Conservation (phyloP, 2,329 filamentous ascomycete genomes). For the Xylaria hypoxylon region DNA sequence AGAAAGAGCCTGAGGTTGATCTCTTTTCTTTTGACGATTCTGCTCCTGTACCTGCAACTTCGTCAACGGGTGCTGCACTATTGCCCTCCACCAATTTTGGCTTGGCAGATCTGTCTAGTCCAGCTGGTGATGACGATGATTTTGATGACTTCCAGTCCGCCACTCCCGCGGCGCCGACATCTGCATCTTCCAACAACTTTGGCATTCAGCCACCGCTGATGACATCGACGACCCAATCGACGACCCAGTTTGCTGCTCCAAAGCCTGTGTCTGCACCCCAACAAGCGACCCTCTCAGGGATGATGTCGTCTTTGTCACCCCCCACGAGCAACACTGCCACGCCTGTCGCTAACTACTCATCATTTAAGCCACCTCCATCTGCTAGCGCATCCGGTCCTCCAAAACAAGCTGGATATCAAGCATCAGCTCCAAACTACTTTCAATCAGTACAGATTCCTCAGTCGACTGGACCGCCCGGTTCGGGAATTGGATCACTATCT, state of each 20-base stretch:
- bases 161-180: conserved; percentile 63
- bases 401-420: conserved; percentile 76
- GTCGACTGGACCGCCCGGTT: conserved; percentile 50
- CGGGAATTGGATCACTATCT: conserved; percentile 39
- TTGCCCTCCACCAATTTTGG: conserved; percentile 60
- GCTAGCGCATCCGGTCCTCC: conserved; percentile 56
- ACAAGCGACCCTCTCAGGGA: conserved; percentile 81
- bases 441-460: conserved; percentile 73
- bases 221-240: conserved; percentile 65
- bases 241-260: conserved; percentile 80
- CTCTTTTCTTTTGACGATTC: conserved; percentile 93
- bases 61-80: conserved; percentile 54
- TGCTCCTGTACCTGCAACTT: conserved; percentile 58
- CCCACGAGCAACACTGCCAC: conserved; percentile 68
- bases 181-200: conserved; percentile 58
- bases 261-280: conserved; percentile 87
- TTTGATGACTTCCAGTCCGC: conserved; percentile 99
- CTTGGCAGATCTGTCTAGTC: conserved; percentile 59
- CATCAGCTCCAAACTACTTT: conserved; percentile 92
- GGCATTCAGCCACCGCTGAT: conserved; percentile 61
- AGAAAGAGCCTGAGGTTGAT: conserved; percentile 90
- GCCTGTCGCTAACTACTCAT: conserved; percentile 72
- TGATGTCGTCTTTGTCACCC: conserved; percentile 87
- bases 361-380: conserved; percentile 65
- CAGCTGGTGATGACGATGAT: conserved; percentile 80